Evolutionary conservation across 768 basidiomycete genomes (phyloP), one percentile per base, ranked within the genome.

Genomic region (Phaeolepiota aurea): DNA sequence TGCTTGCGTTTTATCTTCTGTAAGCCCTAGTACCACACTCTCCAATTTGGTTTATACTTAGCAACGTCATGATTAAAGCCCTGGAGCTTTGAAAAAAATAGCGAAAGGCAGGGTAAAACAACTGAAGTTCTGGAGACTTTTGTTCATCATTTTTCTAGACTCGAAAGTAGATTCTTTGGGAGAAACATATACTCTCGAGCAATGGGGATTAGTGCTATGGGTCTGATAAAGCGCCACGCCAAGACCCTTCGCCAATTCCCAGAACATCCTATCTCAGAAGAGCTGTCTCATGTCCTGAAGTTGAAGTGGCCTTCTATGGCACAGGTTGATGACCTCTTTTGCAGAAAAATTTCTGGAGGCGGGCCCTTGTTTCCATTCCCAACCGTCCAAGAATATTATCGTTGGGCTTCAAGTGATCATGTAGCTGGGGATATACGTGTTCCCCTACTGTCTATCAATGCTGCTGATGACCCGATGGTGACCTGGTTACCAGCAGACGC

Each of bases 391-490:
- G 54, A 54, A 33, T 58, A 58, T 42, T 61, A 61, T 38, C 45
- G 41, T 21, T 61, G 57, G 57, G 54, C 51, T n/a, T 72, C 77
- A 4, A 72, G 69, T 48, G 68, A 77, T 53, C 54, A 71, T 18
- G 55, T 69, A 31, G 50, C 80, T 15, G 54, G 54, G 18, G 55
- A 65, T 40, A 62, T 84, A 41, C 63, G 61, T 28, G 68, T 82
- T 18, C 82, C 83, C 3, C 72, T 75, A 50, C 64, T 85, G 4
- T 69, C 73, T 3, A 59, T 82, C 43, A 77, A 76, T 46, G 64
- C 80, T 7, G 64, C 64, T 13, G 76, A 82, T 51, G 80, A 82
- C 53, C 81, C 81, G 5, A 66, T 82, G 36, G 69, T 79, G 14
- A 62, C 59, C 37, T 57, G 63, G 16, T 52, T 71, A 20, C 77